These are phyloP conservation scores for Zygosaccharomyces pseudobailii DNA, from an alignment of 1,139 yeast species.

Conservation along the genomic window DNA sequence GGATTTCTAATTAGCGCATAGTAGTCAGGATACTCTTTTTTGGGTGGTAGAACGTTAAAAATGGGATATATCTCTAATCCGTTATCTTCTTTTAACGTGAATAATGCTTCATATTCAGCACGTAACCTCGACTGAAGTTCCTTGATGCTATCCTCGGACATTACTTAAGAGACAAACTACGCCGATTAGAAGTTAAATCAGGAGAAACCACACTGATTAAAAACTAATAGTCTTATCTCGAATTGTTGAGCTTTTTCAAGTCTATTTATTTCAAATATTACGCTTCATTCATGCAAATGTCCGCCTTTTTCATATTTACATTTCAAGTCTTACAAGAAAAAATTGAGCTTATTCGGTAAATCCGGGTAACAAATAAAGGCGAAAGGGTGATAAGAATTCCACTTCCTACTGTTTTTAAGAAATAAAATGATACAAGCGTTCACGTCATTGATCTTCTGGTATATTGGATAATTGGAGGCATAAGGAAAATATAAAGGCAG, in stretches of 20 bases:
- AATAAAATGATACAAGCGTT: too few relatives aligned
- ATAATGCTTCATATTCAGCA: slow-evolving; percentile 32
- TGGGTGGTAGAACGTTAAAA: slow-evolving; percentile 50
- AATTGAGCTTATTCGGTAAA: background rate
- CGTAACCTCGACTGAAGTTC: slow-evolving; percentile 19
- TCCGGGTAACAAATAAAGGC: background rate
- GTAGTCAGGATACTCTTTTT: slow-evolving; percentile 61
- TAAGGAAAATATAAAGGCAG: too few relatives aligned
- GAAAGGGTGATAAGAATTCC: too few relatives aligned
- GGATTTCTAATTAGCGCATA: slow-evolving; percentile 64
- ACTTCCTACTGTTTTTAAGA: too few relatives aligned
- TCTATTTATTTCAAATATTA: slow-evolving; percentile 1
- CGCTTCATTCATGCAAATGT: background rate
- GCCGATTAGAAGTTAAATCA: background rate
- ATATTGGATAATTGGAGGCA: too few relatives aligned
- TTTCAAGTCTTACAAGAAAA: background rate
- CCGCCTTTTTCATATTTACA: background rate
- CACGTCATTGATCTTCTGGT: too few relatives aligned
- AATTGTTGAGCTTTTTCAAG: background rate
- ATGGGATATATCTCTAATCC: slow-evolving; percentile 44
- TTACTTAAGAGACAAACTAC: background rate
- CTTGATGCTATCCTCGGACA: slow-evolving; percentile 12
- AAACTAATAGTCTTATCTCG: background rate
- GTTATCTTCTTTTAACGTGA: slow-evolving; percentile 43
- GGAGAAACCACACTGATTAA: background rate